Conservation (phyloP, 139 green algal species). For the Chlorella sp. region DNA sequence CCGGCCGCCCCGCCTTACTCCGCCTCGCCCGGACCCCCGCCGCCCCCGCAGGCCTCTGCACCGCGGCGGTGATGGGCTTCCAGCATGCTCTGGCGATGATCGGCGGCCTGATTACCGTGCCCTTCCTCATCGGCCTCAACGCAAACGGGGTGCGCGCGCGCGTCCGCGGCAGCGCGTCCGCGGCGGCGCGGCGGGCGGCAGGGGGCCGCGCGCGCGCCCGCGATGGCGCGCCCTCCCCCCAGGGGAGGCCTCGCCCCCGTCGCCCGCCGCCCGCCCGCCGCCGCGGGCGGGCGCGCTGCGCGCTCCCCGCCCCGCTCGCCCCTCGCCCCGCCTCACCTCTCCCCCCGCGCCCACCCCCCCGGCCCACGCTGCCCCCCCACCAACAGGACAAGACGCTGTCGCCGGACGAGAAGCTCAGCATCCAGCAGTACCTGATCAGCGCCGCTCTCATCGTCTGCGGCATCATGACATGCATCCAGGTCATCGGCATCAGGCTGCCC, state of each 20-base stretch:
- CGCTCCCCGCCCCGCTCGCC: background rate
- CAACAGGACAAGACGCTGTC: background rate
- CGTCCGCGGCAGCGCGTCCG: background rate
- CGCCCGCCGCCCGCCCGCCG: background rate
- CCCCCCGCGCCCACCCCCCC: background rate
- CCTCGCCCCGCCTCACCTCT: background rate
- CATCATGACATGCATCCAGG: slow-evolving; percentile 37
- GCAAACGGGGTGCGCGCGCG: background rate
- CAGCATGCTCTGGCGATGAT: slow-evolving; percentile 76
- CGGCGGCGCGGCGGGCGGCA: background rate
- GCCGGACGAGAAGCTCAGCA: background rate
- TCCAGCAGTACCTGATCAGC: slow-evolving; percentile 30
- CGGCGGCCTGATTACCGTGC: slow-evolving; percentile 60
- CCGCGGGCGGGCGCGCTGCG: background rate
- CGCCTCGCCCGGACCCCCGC: background rate
- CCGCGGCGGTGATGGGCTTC: slow-evolving; percentile 68
- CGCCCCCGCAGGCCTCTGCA: slow-evolving; percentile 34
- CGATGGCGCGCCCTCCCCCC: background rate
- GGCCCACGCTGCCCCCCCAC: background rate
- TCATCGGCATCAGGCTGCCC: slow-evolving; percentile 25
- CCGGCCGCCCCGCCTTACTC: background rate
- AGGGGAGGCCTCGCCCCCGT: background rate
- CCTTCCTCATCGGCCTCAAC: slow-evolving; percentile 7
- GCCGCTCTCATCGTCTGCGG: slow-evolving; percentile 52
- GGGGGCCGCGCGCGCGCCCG: no score